phyloP scores from a whole-genome alignment of 2,329 filamentous ascomycete species.

The Byssoonygena ceratinophila region DNA sequence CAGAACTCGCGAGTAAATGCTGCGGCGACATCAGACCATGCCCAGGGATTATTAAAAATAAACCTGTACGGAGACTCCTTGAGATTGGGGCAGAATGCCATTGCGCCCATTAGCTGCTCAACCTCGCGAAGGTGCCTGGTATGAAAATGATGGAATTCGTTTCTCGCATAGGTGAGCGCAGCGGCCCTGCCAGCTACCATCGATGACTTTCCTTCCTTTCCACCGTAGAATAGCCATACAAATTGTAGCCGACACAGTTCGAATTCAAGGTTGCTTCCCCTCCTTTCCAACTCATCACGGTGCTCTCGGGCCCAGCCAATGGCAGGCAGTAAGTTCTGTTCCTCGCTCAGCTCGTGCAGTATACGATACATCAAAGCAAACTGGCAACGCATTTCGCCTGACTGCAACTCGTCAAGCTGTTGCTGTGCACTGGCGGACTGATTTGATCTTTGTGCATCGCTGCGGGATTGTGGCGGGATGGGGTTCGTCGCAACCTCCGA shows the following conservation, averaged over 20 bases:
- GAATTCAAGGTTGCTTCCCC: slow-evolving; percentile 89
- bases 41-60: slow-evolving; percentile 62
- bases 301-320: slow-evolving; percentile 77
- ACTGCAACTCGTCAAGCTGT: slow-evolving; percentile 50
- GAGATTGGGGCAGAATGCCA: slow-evolving; percentile 69
- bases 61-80: slow-evolving; percentile 63
- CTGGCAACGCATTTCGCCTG: slow-evolving; percentile 60
- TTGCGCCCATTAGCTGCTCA: slow-evolving; percentile 66
- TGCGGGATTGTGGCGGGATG: slow-evolving; percentile 27
- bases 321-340: slow-evolving; percentile 65
- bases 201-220: slow-evolving; percentile 21
- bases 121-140: slow-evolving; percentile 67
- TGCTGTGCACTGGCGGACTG: slow-evolving; percentile 36
- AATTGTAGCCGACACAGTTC: slow-evolving; percentile 85
- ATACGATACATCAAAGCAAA: slow-evolving; percentile 90
- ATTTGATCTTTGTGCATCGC: slow-evolving; percentile 25
- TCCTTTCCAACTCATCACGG: slow-evolving; percentile 58
- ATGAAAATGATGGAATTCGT: slow-evolving; percentile 64
- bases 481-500: slow-evolving; percentile 51
- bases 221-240: slow-evolving; percentile 72
- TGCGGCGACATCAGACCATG: slow-evolving; percentile 73
- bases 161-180: slow-evolving; percentile 65
- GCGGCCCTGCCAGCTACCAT: slow-evolving; percentile 26
- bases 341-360: slow-evolving; percentile 60
- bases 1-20: slow-evolving; percentile 94